Conservation (phyloP, 805 yeast genomes). For the Candida stauntonica region DNA sequence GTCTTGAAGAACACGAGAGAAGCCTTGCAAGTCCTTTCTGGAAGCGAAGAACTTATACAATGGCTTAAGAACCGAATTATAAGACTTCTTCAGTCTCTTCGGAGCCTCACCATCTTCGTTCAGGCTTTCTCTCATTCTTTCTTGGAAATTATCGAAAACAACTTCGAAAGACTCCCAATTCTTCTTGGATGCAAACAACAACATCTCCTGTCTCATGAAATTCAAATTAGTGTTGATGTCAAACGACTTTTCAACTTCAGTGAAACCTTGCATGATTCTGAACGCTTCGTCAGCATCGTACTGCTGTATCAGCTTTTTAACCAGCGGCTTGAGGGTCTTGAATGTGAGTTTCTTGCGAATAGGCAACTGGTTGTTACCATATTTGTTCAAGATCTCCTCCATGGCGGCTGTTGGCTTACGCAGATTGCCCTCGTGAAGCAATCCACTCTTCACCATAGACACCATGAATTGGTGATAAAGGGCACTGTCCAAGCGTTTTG, state of each 20-base stretch:
- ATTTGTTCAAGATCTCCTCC: constrained; percentile 28
- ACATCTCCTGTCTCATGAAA: constrained; percentile 29
- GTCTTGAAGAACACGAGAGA: constrained; percentile 16
- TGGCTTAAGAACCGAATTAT: constrained; percentile 16
- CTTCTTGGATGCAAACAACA: constrained; percentile 26
- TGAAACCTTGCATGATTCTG: constrained; percentile 30
- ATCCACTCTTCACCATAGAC: constrained; percentile 28
- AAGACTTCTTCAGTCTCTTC: constrained; percentile 22
- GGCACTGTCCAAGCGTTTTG: constrained; percentile 24
- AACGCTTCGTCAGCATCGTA: constrained; percentile 31
- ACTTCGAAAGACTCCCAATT: constrained; percentile 31
- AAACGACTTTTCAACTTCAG: constrained; percentile 25
- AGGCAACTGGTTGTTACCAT: constrained; percentile 21
- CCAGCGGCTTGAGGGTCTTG: constrained; percentile 33
- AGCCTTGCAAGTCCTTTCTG: constrained; percentile 5
- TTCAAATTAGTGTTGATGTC: constrained; percentile 22
- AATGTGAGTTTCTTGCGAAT: constrained; percentile 29
- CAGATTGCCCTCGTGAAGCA: constrained; percentile 27
- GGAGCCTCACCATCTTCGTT: constrained; percentile 20
- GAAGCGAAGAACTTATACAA: constrained; percentile 9
- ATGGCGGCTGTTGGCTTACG: constrained; percentile 28
- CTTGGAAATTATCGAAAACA: constrained; percentile 22
- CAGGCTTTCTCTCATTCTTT: constrained; percentile 14
- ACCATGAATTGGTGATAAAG: constrained; percentile 29
- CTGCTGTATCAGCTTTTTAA: constrained; percentile 28